Percentiles rank a stretch among this genome's conserved stretches.
These are phyloP conservation scores for Pleurostoma richardsiae DNA, from an alignment of 2,329 filamentous ascomycete genomes.

Conservation along the genomic window DNA sequence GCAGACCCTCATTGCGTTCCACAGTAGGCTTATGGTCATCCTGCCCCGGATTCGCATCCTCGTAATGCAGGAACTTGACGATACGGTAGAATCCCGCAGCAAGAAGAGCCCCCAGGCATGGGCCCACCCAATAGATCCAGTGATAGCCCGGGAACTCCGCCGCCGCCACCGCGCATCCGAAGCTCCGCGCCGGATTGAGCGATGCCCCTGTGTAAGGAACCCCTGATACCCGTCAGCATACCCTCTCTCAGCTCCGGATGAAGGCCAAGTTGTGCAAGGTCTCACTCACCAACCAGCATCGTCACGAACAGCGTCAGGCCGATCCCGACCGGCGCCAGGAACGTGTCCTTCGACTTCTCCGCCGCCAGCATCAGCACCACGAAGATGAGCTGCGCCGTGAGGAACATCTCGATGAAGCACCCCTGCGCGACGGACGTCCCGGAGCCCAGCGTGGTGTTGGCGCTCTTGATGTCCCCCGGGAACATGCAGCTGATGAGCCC, in stretches of 20 bases:
- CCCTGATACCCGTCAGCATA: slow-evolving; percentile 12
- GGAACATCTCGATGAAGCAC: slow-evolving; percentile 57
- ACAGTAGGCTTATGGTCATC: slow-evolving; percentile 11
- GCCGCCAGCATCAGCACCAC: slow-evolving; percentile 60
- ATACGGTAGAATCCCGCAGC: slow-evolving; percentile 35
- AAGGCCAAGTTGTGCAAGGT: not conserved
- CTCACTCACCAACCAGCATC: slow-evolving; percentile 24
- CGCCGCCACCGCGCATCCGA: slow-evolving; percentile 35
- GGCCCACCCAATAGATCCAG: slow-evolving; percentile 43
- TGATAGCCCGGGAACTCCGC: slow-evolving; percentile 29
- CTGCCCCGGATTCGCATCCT: slow-evolving; percentile 31
- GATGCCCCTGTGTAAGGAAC: slow-evolving; percentile 34
- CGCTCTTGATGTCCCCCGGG: slow-evolving; percentile 38
- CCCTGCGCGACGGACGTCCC: slow-evolving; percentile 43
- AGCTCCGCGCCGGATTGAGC: slow-evolving; percentile 36
- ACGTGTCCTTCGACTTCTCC: slow-evolving; percentile 64
- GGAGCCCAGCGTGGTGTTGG: slow-evolving; percentile 39
- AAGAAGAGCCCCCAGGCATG: slow-evolving; percentile 32
- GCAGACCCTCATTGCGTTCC: too few relatives aligned
- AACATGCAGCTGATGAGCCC: slow-evolving; percentile 50
- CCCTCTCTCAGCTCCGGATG: too few relatives aligned
- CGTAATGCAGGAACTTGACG: slow-evolving; percentile 36
- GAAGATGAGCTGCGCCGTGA: slow-evolving; percentile 54
- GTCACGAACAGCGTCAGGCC: slow-evolving; percentile 59
- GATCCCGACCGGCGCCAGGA: slow-evolving; percentile 61